Evolutionary conservation across 495 filamentous ascomycete genomes (phyloP).

Genomic region (Talaromyces ruber): DNA sequence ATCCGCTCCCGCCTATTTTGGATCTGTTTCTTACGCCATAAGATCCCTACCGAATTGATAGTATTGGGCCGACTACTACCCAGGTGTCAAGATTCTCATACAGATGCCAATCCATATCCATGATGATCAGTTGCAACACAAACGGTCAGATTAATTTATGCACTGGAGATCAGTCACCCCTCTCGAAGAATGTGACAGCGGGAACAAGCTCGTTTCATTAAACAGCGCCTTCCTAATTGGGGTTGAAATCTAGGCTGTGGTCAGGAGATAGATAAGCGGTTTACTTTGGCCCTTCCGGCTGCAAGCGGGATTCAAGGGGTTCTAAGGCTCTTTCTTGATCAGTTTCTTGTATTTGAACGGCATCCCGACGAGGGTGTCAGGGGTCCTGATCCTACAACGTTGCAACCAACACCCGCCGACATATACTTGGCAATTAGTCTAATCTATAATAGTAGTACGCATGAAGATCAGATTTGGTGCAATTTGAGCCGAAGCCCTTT

Average conservation of each 20-base stretch:
- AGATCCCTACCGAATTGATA: neutral
- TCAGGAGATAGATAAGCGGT: neutral
- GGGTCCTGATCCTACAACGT: neutral
- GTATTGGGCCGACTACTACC: neutral
- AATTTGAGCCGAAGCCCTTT: neutral
- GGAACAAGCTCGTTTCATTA: neutral
- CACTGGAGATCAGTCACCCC: neutral
- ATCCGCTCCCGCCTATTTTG: neutral
- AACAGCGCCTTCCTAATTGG: neutral
- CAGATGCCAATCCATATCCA: neutral
- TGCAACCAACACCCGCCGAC: neutral
- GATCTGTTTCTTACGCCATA: neutral
- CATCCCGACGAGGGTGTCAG: neutral
- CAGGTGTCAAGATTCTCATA: neutral
- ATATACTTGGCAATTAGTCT: neutral
- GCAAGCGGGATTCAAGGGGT: neutral
- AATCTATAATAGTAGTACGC: neutral
- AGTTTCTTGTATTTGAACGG: neutral
- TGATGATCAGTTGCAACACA: neutral
- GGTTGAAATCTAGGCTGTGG: neutral
- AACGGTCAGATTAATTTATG: neutral
- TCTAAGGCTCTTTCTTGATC: neutral
- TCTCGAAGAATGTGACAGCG: neutral
- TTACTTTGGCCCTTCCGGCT: neutral
- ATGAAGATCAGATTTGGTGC: neutral